Conservation (phyloP, 2,329 filamentous ascomycete genomes). For the Microdochium trichocladiopsis region DNA sequence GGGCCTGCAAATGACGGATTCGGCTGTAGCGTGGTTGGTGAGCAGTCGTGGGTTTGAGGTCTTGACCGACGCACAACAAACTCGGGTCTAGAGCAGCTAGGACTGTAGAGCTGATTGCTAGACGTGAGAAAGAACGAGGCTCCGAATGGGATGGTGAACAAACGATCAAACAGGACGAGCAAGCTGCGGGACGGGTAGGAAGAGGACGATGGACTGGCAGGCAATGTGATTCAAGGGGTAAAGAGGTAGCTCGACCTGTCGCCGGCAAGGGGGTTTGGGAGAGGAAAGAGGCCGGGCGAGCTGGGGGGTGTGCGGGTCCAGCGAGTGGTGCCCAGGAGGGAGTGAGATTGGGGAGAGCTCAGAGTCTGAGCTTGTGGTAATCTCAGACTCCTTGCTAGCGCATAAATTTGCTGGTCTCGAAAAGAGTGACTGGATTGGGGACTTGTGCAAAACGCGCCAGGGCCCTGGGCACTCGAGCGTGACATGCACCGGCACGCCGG, state of each 20-base stretch:
- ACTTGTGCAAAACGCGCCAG: background rate
- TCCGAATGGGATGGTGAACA: background rate
- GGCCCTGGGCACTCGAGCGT: background rate
- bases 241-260: background rate
- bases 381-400: constrained; percentile 1
- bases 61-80: background rate
- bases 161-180: background rate
- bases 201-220: background rate
- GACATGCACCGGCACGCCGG: background rate
- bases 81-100: background rate
- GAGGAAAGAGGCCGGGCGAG: background rate
- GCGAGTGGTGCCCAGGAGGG: background rate
- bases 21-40: background rate
- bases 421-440: background rate
- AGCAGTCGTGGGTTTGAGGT: background rate
- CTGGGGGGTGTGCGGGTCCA: background rate
- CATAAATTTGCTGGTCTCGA: background rate
- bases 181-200: background rate
- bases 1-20: no score
- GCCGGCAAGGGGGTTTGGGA: background rate
- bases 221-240: background rate
- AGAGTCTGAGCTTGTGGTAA: constrained; percentile 1
- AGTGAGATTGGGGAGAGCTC: background rate
- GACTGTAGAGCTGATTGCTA: background rate
- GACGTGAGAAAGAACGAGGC: background rate